Evolutionary conservation across 257 asterid genomes (phyloP).

Genomic region (Solanum verrucosum): DNA sequence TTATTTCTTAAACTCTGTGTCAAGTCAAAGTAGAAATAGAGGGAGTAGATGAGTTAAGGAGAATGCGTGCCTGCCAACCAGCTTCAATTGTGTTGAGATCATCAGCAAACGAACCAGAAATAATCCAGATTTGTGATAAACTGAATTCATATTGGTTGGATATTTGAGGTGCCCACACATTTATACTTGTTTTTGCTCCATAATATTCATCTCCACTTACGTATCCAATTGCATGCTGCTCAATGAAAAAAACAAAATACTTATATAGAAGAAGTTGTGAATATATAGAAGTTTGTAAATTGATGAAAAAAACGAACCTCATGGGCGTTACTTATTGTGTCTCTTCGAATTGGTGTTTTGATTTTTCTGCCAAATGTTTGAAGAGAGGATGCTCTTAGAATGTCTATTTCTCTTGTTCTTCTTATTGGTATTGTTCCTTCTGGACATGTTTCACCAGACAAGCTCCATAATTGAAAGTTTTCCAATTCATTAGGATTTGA

Average conservation of each 20-base stretch:
- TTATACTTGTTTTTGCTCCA: slow-evolving; percentile 13
- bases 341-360: slow-evolving; percentile 11
- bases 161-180: slow-evolving; percentile 6
- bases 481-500: slow-evolving; percentile 22
- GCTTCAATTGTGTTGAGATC: slow-evolving; percentile 12
- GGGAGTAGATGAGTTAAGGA: too few relatives aligned
- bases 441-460: slow-evolving; percentile 32
- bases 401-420: slow-evolving; percentile 6
- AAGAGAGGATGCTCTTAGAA: slow-evolving; percentile 1
- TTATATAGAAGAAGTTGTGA: too few relatives aligned
- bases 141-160: slow-evolving; percentile 3
- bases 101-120: slow-evolving; percentile 48
- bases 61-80: slow-evolving; percentile 56
- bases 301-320: slow-evolving; percentile 4
- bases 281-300: not conserved
- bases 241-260: not conserved
- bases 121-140: slow-evolving; percentile 9
- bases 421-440: slow-evolving; percentile 8
- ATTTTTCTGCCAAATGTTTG: slow-evolving; percentile 8
- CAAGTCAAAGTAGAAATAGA: too few relatives aligned
- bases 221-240: slow-evolving; percentile 15
- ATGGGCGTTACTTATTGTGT: not conserved
- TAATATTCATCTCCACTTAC: slow-evolving; percentile 12
- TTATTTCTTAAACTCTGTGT: too few relatives aligned
- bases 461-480: not conserved